Base-by-base conservation (phyloP, 805 yeast genomes). In the Yarrowia porcina region DNA sequence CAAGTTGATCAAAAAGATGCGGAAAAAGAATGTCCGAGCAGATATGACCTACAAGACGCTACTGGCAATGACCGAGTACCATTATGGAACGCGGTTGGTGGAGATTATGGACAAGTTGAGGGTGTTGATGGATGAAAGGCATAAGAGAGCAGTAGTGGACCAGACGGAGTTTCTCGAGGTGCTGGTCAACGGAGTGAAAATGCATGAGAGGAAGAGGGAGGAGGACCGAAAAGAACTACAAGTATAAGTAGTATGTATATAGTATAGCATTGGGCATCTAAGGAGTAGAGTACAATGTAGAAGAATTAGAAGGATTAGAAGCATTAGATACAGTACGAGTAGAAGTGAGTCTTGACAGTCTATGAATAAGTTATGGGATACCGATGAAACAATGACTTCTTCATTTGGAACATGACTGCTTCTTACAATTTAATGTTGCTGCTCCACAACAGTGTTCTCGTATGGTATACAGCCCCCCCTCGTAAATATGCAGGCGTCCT, bases 171-270 rank as follows among this genome's bases (percentile, higher is more conserved):
- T 52, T 13, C 33, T 52, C 13, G 35, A 52, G 44, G 38, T 21
- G n/a, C 18, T 52, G 32, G 59, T 36, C 20, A 17, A 27, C 4
- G 44, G 44, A 17, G 59, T 52, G 10, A 30, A 9, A 21, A n/a
- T 15, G 30, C 39, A 49, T 35, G 44, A 52, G 25, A 44, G 18
- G 44, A n/a, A 35, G 13, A 30, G 18, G 44, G 17, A 35, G 13
- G 21, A 23, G n/a, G 23, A 18, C 18, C 15, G 6, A 15, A n/a
- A n/a, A 12, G 10, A 36, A 27, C 33, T 23, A 25, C 35, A 36
- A 8, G n/a, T 8, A n/a, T n/a, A n/a, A n/a, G 39, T 33, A 32
- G 59, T 52, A 35, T 52, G 59, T 52, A 52, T 52, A 52, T 52
- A 52, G 59, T 52, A 32, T 36, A 36, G 59, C 59, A 52, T 52